A percentile compares a stretch with the other conserved stretches of the same genome.
phyloP scores from a whole-genome alignment of 768 basidiomycete species.

The Russula brevipes region DNA sequence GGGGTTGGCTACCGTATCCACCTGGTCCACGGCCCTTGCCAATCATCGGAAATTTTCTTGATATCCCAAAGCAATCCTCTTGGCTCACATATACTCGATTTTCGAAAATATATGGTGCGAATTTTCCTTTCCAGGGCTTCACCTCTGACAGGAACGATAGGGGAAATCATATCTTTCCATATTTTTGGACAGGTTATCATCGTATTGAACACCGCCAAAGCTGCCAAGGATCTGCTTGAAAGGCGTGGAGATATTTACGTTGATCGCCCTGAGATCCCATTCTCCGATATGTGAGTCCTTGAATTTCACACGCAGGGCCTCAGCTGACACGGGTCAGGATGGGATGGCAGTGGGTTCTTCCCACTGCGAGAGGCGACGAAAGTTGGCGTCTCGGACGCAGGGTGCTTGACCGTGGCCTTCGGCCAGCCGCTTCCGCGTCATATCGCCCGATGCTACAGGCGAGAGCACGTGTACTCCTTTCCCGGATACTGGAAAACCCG shows the following conservation, averaged over 20 bases:
- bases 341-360: conserved; percentile 1
- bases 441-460: conserved; percentile 6
- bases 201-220: no score
- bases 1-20: neutral
- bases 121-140: neutral
- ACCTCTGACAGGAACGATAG: neutral
- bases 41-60: conserved; percentile 7
- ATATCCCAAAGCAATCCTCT: conserved; percentile 2
- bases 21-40: conserved; percentile 13
- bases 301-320: no score
- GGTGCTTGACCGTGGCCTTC: neutral
- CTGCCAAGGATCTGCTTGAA: conserved; percentile 41
- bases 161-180: conserved; percentile 23
- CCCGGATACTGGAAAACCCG: conserved; percentile 1
- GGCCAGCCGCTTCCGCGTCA: neutral
- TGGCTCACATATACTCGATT: conserved; percentile 3
- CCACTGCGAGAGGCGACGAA: neutral
- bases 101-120: neutral
- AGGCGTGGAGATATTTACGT: conserved; percentile 40
- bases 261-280: neutral
- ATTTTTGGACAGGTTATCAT: conserved; percentile 38
- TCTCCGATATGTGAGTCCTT: conserved; percentile 6
- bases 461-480: neutral
- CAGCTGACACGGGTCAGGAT: neutral
- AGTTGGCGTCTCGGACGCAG: conserved; percentile 1